Percentiles rank a stretch among this genome's conserved stretches.
These are phyloP conservation scores for Aspergillus sp. DNA, from an alignment of 2,329 filamentous ascomycete species.

Conservation along the genomic window DNA sequence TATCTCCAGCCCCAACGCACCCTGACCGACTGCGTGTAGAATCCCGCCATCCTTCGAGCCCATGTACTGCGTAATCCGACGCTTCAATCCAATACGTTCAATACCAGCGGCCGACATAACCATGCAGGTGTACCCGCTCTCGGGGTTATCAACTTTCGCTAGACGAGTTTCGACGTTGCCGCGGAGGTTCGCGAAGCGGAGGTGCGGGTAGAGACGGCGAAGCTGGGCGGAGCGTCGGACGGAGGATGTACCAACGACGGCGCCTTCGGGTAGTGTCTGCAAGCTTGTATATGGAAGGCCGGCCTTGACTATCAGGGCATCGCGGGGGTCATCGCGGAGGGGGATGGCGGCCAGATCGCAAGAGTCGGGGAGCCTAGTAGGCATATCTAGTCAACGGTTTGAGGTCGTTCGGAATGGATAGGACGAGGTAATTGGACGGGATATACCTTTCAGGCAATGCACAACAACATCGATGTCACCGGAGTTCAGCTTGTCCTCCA, in stretches of 20 bases:
- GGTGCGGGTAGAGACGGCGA: conserved; percentile 67
- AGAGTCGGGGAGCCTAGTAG: conserved; percentile 73
- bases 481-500: conserved; percentile 70
- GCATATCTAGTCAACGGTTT: conserved; percentile 64
- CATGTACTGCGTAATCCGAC: conserved; percentile 73
- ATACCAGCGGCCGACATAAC: conserved; percentile 84
- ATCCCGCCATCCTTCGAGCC: conserved; percentile 58
- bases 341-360: conserved; percentile 73
- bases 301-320: conserved; percentile 54
- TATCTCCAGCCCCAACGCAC: conserved; percentile 66
- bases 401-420: background rate
- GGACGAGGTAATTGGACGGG: too few species aligned
- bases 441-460: conserved; percentile 70
- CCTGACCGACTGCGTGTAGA: conserved; percentile 85
- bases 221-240: conserved; percentile 81
- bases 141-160: conserved; percentile 73
- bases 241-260: conserved; percentile 82
- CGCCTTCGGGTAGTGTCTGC: conserved; percentile 68
- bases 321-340: conserved; percentile 70
- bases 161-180: conserved; percentile 84
- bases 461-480: conserved; percentile 74
- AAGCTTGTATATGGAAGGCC: conserved; percentile 60
- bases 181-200: conserved; percentile 74
- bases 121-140: conserved; percentile 69
- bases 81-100: conserved; percentile 66